Percentiles rank a stretch among this genome's conserved stretches.
Evolutionary conservation across 176 grass and related monocot species (phyloP).

Genomic region (Otatea glauca): DNA sequence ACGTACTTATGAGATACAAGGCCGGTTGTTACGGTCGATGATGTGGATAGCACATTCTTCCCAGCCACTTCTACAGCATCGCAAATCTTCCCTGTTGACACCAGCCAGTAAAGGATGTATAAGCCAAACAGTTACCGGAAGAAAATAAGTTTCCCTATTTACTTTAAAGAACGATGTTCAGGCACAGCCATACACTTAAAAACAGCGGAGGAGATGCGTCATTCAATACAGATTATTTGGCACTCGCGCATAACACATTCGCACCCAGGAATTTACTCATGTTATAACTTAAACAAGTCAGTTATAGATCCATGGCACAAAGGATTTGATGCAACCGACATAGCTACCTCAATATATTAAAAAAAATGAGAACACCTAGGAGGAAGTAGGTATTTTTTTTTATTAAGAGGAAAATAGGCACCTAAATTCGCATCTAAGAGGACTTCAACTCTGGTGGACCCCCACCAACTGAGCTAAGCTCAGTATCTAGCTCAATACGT

Average conservation of each 20-base stretch:
- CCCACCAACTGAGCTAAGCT: too few species aligned
- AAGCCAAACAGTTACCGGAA: neutral
- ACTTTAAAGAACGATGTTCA: neutral
- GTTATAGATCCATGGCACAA: neutral
- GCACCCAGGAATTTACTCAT: neutral
- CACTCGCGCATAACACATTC: neutral
- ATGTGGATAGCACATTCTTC: conserved; percentile 86
- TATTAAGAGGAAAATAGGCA: too few species aligned
- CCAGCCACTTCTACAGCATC: conserved; percentile 84
- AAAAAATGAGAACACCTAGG: too few species aligned
- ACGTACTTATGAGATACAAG: conserved; percentile 80
- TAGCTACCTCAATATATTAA: neutral
- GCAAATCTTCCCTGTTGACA: conserved; percentile 68
- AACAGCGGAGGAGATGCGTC: neutral
- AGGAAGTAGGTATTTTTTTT: too few species aligned
- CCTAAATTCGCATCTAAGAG: too few species aligned
- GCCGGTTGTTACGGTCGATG: conserved; percentile 76
- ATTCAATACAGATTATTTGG: neutral
- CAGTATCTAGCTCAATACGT: too few species aligned
- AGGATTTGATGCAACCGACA: neutral
- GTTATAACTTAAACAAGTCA: neutral
- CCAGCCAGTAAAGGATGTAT: neutral
- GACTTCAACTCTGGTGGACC: too few species aligned
- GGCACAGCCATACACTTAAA: too few species aligned
- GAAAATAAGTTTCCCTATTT: too few species aligned